A percentile compares a stretch with the other conserved stretches of the same genome.
phyloP scores from a whole-genome alignment of 768 basidiomycete genomes.

The Xerocomellus dryophilus region DNA sequence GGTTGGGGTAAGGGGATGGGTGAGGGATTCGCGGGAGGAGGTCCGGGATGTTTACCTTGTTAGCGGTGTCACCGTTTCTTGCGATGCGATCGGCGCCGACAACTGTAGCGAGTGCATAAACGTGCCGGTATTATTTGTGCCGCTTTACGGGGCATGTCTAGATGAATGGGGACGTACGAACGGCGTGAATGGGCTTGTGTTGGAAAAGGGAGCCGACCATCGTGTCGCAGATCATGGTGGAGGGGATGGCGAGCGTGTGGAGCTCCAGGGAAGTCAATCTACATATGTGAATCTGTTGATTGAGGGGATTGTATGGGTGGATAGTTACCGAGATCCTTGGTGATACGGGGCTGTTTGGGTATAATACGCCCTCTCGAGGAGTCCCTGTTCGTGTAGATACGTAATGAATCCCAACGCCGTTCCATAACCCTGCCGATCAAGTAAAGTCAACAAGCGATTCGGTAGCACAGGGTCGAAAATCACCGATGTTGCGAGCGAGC shows the following conservation, averaged over 20 bases:
- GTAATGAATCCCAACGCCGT: slow-evolving; percentile 95
- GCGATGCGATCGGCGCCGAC: slow-evolving; percentile 91
- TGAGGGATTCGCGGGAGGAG: neutral
- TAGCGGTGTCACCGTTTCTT: slow-evolving; percentile 93
- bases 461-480: neutral
- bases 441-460: neutral
- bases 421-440: slow-evolving; percentile 78
- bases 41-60: slow-evolving; percentile 58
- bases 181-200: slow-evolving; percentile 76
- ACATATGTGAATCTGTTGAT: neutral
- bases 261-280: slow-evolving; percentile 91
- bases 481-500: slow-evolving; percentile 90
- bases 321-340: slow-evolving; percentile 73
- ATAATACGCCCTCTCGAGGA: slow-evolving; percentile 81
- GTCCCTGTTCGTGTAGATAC: slow-evolving; percentile 73
- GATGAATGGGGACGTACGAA: slow-evolving; percentile 45
- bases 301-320: neutral
- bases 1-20: neutral
- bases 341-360: slow-evolving; percentile 95
- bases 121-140: neutral
- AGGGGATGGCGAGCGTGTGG: slow-evolving; percentile 77
- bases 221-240: slow-evolving; percentile 94
- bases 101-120: slow-evolving; percentile 36
- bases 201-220: slow-evolving; percentile 97
- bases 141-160: neutral